phyloP scores from a whole-genome alignment of 768 basidiomycete genomes.

The Dentipellis fragilis region DNA sequence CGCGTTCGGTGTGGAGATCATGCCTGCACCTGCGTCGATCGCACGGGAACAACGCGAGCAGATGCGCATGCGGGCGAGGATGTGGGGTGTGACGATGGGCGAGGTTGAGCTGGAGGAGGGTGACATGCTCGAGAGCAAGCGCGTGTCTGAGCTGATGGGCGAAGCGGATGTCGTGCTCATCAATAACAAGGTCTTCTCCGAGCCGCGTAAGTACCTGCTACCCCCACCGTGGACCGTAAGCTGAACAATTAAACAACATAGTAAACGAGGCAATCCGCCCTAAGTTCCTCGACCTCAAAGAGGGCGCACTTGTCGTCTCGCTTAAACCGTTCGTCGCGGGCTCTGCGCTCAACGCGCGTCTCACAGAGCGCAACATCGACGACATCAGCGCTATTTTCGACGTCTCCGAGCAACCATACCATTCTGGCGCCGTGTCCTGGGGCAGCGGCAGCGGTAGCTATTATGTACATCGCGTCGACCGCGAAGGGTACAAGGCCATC shows the following conservation, averaged over 20 bases:
- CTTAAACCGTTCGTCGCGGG: conserved; percentile 75
- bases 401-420: conserved; percentile 24
- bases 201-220: conserved; percentile 45
- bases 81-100: conserved; percentile 84
- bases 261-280: conserved; percentile 84
- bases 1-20: conserved; percentile 59
- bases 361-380: conserved; percentile 80
- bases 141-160: conserved; percentile 60
- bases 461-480: conserved; percentile 70
- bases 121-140: conserved; percentile 65
- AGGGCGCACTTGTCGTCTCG: conserved; percentile 84
- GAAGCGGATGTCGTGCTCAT: conserved; percentile 88
- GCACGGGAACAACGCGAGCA: conserved; percentile 69
- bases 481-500: conserved; percentile 40
- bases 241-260: conserved; percentile 17
- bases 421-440: conserved; percentile 59
- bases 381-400: conserved; percentile 80
- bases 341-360: conserved; percentile 47
- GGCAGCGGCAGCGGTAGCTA: conserved; percentile 60
- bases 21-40: conserved; percentile 71
- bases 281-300: conserved; percentile 90
- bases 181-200: conserved; percentile 79
- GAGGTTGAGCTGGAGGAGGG: conserved; percentile 75
- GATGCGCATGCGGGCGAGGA: conserved; percentile 64
- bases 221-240: neutral